Conservation (phyloP, 768 basidiomycete genomes). For the Naematelia aurantialba region DNA sequence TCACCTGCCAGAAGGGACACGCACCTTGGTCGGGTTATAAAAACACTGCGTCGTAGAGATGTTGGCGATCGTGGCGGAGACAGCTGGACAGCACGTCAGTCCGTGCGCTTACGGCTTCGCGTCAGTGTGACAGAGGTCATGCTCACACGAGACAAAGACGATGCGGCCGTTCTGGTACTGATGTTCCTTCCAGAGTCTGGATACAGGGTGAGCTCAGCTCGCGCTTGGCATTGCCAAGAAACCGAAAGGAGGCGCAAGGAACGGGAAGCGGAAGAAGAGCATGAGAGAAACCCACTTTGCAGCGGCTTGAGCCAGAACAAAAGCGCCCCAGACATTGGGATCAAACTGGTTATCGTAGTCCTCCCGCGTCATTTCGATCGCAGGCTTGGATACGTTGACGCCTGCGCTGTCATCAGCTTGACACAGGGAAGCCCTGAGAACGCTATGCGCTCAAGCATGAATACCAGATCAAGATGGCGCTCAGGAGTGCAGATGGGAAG, state of each 20-base stretch:
- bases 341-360: slow-evolving; percentile 36
- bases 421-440: too few species aligned
- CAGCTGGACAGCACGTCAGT: slow-evolving; percentile 18
- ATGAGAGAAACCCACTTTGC: slow-evolving; percentile 14
- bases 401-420: slow-evolving; percentile 12
- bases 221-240: too few species aligned
- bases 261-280: not conserved
- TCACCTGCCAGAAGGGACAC: too few species aligned
- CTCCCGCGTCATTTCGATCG: slow-evolving; percentile 41
- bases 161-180: slow-evolving; percentile 44
- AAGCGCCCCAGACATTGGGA: slow-evolving; percentile 45
- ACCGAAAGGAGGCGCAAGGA: too few species aligned
- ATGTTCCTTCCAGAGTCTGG: slow-evolving; percentile 42
- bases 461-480: too few species aligned
- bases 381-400: slow-evolving; percentile 34
- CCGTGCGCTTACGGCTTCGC: not conserved
- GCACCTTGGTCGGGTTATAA: slow-evolving; percentile 43
- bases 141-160: slow-evolving; percentile 45
- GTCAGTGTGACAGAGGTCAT: not conserved
- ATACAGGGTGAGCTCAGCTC: not conserved
- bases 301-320: slow-evolving; percentile 38
- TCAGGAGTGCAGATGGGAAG: not conserved
- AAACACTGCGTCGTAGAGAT: slow-evolving; percentile 34
- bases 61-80: slow-evolving; percentile 38
- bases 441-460: too few species aligned